Base-by-base conservation (phyloP, 306 rosid species). In the Casuarina equisetifolia region DNA sequence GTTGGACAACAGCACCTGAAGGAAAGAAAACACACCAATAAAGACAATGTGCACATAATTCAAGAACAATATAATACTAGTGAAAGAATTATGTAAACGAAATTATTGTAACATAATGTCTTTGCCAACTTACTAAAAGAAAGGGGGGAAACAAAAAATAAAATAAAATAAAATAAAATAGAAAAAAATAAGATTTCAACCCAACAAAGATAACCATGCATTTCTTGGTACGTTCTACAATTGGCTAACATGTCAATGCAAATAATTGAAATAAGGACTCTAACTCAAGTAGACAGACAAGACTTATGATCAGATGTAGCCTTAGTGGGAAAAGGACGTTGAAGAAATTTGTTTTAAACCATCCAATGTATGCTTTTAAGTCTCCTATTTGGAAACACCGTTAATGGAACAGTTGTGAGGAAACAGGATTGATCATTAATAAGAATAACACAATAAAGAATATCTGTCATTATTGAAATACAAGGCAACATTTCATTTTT, bases 1-100 rank as follows among this genome's bases (percentile, higher is more conserved):
- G 93, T 76, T 95, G 97, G 81, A 95, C 91, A 53, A 92, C 98
- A 74, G 91, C 90, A 80, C 97, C 98, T 95, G 91, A 69, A 84
- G 81, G 25, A 70, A 49, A 91, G 59, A 74, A 84, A 80, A 84
- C 74, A 72, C 13, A 75, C 69, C 57, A 87, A 70, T 69, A 85
- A 74, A 54, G 40, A 76, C 72, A 38, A 70, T 49, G 48, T n/a
- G 44, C 12, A 50, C 44, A 72, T 40, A 52, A 10, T 36, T 35
- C 49, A 5, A 3, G 52, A 9, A 71, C 20, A 72, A 76, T 57
- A 45, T 17, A 32, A 40, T 15, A 40, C 2, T 52, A 38, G 20
- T 78, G 50, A 71, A 67, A 73, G 58, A 69, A 32, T 16, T 16
- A 66, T 3, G 70, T 66, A 66, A 66, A 40, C n/a, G 1, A 6